These are phyloP conservation scores for Glebionis coronaria DNA, from an alignment of 129 eudicot species.

Conservation along the genomic window DNA sequence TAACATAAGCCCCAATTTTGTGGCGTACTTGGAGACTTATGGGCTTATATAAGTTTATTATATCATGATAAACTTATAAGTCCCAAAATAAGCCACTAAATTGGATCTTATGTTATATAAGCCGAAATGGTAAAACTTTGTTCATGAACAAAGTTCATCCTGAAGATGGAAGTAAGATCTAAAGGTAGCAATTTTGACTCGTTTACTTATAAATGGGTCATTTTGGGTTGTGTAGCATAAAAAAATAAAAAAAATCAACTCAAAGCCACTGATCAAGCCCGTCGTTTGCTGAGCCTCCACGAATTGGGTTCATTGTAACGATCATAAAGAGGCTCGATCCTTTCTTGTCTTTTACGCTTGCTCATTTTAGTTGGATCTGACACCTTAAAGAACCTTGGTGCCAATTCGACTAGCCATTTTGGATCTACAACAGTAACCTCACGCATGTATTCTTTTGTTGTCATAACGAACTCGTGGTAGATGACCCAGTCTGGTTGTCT, in stretches of 20 bases:
- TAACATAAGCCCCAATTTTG: too few relatives aligned
- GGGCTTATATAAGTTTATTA: too few relatives aligned
- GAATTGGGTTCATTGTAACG: slow-evolving; percentile 84
- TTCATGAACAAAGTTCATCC: not conserved
- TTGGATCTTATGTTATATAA: too few relatives aligned
- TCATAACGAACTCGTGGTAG: slow-evolving; percentile 56
- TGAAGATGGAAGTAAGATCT: not conserved
- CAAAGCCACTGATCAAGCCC: slow-evolving; percentile 39
- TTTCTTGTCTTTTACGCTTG: slow-evolving; percentile 86
- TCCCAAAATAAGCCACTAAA: too few relatives aligned
- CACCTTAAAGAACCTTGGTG: slow-evolving; percentile 77
- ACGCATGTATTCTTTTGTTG: slow-evolving; percentile 56
- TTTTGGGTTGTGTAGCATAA: not conserved
- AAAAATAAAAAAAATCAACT: not conserved
- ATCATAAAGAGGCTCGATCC: slow-evolving; percentile 85
- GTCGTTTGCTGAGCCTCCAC: slow-evolving; percentile 90
- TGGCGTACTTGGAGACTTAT: too few relatives aligned
- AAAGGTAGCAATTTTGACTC: not conserved
- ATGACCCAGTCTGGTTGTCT: slow-evolving; percentile 43
- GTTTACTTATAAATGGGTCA: not conserved
- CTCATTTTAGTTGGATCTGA: slow-evolving; percentile 80
- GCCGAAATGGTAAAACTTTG: not conserved
- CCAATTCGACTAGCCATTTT: slow-evolving; percentile 52
- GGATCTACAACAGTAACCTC: slow-evolving; percentile 45
- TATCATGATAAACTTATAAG: too few relatives aligned